These are phyloP conservation scores for Aspergillus pseudoglaucus DNA, from an alignment of 2,329 filamentous ascomycete species.

Conservation along the genomic window DNA sequence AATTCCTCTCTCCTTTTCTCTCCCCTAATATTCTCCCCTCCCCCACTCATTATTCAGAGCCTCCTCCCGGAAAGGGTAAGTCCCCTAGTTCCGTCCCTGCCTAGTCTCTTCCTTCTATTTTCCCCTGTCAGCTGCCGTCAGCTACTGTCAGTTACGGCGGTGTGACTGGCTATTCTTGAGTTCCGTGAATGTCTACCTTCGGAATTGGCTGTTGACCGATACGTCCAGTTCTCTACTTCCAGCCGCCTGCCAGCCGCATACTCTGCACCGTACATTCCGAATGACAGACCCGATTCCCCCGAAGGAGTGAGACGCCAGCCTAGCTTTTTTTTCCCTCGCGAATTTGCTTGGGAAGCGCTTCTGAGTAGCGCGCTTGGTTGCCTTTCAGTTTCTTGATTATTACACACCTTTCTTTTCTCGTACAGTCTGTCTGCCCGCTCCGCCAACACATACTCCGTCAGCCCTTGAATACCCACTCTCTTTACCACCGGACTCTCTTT, in stretches of 20 bases:
- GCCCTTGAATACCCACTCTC: neutral
- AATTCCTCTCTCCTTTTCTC: constrained; percentile 1
- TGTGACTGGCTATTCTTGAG: too few relatives aligned
- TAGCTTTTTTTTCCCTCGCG: neutral
- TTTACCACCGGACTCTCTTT: constrained; percentile 6
- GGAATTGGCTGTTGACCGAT: neutral
- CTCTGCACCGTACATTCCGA: neutral
- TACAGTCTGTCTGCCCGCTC: neutral
- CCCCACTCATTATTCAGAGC: neutral
- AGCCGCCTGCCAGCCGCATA: neutral
- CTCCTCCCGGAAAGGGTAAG: too few relatives aligned
- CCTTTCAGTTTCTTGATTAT: too few relatives aligned
- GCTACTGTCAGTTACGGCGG: too few relatives aligned
- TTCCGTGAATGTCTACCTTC: neutral
- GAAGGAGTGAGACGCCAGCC: neutral
- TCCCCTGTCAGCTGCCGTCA: neutral
- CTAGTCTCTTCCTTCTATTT: constrained; percentile 1
- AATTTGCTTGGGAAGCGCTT: neutral
- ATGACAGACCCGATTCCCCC: neutral
- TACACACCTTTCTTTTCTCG: neutral
- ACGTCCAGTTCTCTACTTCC: neutral
- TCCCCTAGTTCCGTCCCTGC: neutral
- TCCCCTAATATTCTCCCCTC: constrained; percentile 2
- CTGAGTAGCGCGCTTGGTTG: neutral
- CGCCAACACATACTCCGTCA: neutral